Evolutionary conservation across 169 alveolate species (phyloP), one percentile per base, ranked within the genome.

Genomic region (Miamiensis avidus): DNA sequence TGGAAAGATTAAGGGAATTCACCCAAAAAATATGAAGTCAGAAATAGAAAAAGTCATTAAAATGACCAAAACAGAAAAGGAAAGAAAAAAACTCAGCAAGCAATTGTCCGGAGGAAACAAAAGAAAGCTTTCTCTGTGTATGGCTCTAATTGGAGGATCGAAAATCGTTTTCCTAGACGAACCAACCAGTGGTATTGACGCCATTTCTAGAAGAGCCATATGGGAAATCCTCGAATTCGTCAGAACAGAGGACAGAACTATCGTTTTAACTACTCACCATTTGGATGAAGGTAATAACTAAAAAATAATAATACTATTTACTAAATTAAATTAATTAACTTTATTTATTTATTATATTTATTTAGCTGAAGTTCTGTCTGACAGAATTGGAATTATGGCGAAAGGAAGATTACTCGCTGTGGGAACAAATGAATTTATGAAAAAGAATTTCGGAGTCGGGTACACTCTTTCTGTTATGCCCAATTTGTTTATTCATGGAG

Each of bases 161-260:
- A 87, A 83, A 77, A 89, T 97, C 30, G 91, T 97, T 20, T 84
- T 97, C 29, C 89, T 97, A 32, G 98, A 97, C 93, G 98, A 97
- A 82, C 99, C 99, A n/a, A 93, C 98, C 0, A 91, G 96, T 78
- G 98, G 97, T 15, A 93, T 96, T 95, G 98, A 96, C 83, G 93
- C 94, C 26, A 87, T 92, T 25, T 82, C 96, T 25, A 89, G 96
- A 81, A 93, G 95, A 84, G 84, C 84, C 30, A 86, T 96, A 29
- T 96, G 97, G 97, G 92, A 94, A 64, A 81, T 95, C 91, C 89
- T 96, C 33, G 93, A 94, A 75, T 86, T 84, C 11, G 88, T 91
- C 76, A 95, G 89, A 29, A 91, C 89, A 76, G 86, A 83, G 31
- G 88, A 84, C 1, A 85, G 93, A 77, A 91, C 91, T 86, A 88